Conservation (phyloP, 108 stramenopile species). For the Pseudonitzschia delicatissima region DNA sequence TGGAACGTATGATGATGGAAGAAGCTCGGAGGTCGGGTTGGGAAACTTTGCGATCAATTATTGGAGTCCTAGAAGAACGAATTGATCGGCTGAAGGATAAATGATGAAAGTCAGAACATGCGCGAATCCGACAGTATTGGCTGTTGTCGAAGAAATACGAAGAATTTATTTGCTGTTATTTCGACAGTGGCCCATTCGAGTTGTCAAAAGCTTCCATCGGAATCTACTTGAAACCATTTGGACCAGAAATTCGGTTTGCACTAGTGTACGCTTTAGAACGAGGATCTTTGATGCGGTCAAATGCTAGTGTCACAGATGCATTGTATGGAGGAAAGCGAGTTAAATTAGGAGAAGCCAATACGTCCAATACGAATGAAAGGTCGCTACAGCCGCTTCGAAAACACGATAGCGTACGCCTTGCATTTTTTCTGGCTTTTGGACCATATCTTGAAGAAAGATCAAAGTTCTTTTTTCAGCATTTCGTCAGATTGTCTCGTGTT, state of each 20-base stretch:
- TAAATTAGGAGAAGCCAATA: slow-evolving; percentile 31
- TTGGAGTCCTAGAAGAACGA: slow-evolving; percentile 3
- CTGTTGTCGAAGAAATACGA: background rate
- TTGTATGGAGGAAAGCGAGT: slow-evolving; percentile 64
- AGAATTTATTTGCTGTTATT: background rate
- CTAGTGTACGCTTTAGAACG: slow-evolving; percentile 60
- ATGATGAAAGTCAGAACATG: background rate
- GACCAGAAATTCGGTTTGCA: slow-evolving; percentile 52
- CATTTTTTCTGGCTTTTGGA: slow-evolving; percentile 57
- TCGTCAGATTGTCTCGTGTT: background rate
- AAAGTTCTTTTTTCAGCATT: slow-evolving; percentile 12
- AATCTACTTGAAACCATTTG: slow-evolving; percentile 30
- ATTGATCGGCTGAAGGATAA: background rate
- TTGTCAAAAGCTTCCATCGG: slow-evolving; percentile 1
- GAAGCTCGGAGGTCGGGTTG: slow-evolving; percentile 54
- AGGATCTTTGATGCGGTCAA: slow-evolving; percentile 24
- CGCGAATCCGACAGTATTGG: background rate
- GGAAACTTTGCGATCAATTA: slow-evolving; percentile 33
- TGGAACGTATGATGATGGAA: slow-evolving; percentile 75
- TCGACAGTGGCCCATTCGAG: background rate
- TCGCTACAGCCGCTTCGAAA: slow-evolving; percentile 37
- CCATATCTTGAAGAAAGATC: slow-evolving; percentile 65
- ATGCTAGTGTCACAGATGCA: slow-evolving; percentile 65
- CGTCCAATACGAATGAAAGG: background rate
- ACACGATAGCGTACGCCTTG: slow-evolving; percentile 52